A percentile compares a stretch with the other conserved stretches of the same genome.
Evolutionary conservation across 805 yeast species (phyloP).

Genomic region (Metschnikowia vanudenii): DNA sequence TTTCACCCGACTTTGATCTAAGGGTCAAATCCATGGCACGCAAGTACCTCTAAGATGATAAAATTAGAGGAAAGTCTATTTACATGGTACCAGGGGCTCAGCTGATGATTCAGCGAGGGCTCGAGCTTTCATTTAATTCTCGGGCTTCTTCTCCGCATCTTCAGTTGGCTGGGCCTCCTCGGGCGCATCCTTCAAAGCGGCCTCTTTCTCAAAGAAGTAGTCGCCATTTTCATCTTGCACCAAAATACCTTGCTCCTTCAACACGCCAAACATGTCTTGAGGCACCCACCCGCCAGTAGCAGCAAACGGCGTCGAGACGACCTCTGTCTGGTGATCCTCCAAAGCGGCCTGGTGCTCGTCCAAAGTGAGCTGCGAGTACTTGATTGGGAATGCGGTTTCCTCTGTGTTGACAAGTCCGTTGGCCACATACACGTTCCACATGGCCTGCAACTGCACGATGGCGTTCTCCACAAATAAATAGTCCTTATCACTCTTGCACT

Average conservation of each 20-base stretch:
- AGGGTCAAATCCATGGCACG: slow-evolving; percentile 69
- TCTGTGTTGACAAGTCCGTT: slow-evolving; percentile 52
- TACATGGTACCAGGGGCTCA: too few relatives aligned
- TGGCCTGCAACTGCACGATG: slow-evolving; percentile 59
- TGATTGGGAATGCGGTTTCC: slow-evolving; percentile 53
- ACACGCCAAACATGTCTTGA: slow-evolving; percentile 80
- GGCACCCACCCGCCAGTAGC: slow-evolving; percentile 96
- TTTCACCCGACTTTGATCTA: slow-evolving; percentile 71
- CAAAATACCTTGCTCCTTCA: slow-evolving; percentile 66
- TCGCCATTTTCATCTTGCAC: slow-evolving; percentile 51
- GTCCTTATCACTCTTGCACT: slow-evolving; percentile 56
- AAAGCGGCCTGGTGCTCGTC: slow-evolving; percentile 56
- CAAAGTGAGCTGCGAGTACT: slow-evolving; percentile 56
- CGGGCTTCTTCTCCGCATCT: neutral
- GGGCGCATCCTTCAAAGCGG: slow-evolving; percentile 23
- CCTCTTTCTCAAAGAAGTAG: slow-evolving; percentile 32
- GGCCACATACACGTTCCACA: slow-evolving; percentile 66
- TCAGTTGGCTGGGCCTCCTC: neutral
- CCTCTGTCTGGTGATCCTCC: slow-evolving; percentile 64
- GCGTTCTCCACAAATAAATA: slow-evolving; percentile 64
- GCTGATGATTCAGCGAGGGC: neutral
- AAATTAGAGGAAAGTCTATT: too few relatives aligned
- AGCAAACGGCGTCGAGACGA: slow-evolving; percentile 74
- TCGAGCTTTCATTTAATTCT: neutral
- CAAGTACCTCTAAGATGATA: slow-evolving; percentile 55